Base-by-base conservation (phyloP, 129 eudicot genomes). In the Ambrosia artemisiifolia region DNA sequence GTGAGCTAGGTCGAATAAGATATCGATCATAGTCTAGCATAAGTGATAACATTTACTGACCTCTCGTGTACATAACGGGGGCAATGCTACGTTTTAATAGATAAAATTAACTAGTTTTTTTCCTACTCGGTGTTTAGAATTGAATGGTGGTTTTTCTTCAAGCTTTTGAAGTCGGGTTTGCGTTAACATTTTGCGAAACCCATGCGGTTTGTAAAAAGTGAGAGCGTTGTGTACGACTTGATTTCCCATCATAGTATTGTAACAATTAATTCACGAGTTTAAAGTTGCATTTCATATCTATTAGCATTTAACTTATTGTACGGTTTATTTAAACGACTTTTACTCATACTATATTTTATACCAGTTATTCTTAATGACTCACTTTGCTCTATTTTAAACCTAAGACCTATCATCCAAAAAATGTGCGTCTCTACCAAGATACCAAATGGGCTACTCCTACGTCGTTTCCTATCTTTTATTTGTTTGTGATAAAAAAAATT, bases 31-130 rank as follows among this genome's bases (percentile, higher is more conserved):
- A 35, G 74, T 11, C 36, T 63, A 70, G 76, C 42, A 40, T 36
- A 60, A 61, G 75, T 7, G 59, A 59, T 69, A 63, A 70, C 46
- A 77, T 63, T 70, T 70, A 61, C 55, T 70, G 49, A 77, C 81
- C 76, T 77, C 76, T 70, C 14, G 24, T 77, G 81, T 77, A 77
- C 81, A 77, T 77, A 77, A 77, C 63, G 68, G 56, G 76, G 66
- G 70, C 46, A 63, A n/a, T 50, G 59, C 71, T 62, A 42, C 66
- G 66, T 71, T 71, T 63, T 78, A 63, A 51, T 71, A 51, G 72
- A 63, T 50, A 33, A 10, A 70, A 63, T 28, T 71, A 63, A 51
- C 67, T 61, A 33, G 2, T 18, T 71, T 78, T 71, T 49, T 78
- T 71, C 33, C 28, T 34, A n/a, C 12, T 19, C 5, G 17, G 47